Conservation (phyloP, 768 basidiomycete genomes). For the Psilocybe subaeruginosa region DNA sequence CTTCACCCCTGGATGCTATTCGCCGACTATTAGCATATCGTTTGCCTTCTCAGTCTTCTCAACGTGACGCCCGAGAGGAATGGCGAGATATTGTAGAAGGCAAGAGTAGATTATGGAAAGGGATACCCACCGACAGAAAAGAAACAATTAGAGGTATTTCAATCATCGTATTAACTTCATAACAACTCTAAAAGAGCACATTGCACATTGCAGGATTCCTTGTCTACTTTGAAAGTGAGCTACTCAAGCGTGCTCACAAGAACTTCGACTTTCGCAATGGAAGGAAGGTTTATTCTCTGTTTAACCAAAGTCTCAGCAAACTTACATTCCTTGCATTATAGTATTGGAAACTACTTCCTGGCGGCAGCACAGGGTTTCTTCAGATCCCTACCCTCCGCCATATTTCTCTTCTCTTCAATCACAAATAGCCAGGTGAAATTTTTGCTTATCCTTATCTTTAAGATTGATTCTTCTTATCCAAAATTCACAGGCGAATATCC, state of each 20-base stretch:
- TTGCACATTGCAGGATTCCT: conserved; percentile 69
- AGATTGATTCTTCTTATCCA: not conserved
- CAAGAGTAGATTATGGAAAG: conserved; percentile 75
- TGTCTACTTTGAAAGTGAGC: conserved; percentile 88
- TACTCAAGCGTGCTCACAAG: conserved; percentile 89
- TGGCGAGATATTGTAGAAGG: conserved; percentile 96
- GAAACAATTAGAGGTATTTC: conserved; percentile 83
- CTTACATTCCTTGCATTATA: conserved; percentile 26
- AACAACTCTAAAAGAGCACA: not conserved
- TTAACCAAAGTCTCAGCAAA: not conserved
- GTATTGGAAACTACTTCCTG: conserved; percentile 90
- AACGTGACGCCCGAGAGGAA: conserved; percentile 80
- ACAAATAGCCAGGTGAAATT: conserved; percentile 67
- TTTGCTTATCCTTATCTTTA: not conserved
- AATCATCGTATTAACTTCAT: not conserved
- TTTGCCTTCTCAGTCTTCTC: conserved; percentile 66
- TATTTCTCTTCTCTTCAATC: conserved; percentile 92
- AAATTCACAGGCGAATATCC: conserved; percentile 63
- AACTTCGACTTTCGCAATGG: conserved; percentile 94
- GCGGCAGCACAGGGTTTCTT: conserved; percentile 90
- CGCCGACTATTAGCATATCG: conserved; percentile 79
- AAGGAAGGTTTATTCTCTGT: conserved; percentile 45
- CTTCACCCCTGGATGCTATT: conserved; percentile 73
- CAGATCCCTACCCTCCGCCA: conserved; percentile 89
- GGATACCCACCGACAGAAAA: conserved; percentile 87